Conservation (phyloP, 371 early-diverging fungal species). For the Rhizopus arrhizus region DNA sequence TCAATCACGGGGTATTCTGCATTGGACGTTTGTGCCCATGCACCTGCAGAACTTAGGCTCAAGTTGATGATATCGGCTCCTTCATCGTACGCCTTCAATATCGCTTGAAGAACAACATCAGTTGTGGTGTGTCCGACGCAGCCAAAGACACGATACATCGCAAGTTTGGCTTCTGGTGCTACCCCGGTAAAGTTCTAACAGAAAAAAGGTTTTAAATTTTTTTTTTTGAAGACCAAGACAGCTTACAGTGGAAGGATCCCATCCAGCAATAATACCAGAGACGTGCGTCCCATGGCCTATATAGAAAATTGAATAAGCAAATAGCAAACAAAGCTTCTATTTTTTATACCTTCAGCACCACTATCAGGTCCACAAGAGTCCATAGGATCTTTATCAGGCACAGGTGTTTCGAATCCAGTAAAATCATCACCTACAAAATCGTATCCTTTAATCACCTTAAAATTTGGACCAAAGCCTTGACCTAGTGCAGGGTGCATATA, state of each 20-base stretch:
- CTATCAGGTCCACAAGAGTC: constrained; percentile 17
- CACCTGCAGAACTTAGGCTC: constrained; percentile 57
- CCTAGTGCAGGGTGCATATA: constrained; percentile 71
- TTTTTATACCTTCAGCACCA: not conserved
- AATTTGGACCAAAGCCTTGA: constrained; percentile 63
- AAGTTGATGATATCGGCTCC: constrained; percentile 64
- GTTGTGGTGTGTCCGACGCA: constrained; percentile 54
- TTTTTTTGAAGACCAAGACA: not conserved
- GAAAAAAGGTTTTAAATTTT: not conserved
- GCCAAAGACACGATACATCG: constrained; percentile 63
- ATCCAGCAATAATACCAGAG: constrained; percentile 68
- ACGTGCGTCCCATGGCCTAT: constrained; percentile 68
- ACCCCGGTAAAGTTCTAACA: constrained; percentile 58
- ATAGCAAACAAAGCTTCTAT: not conserved
- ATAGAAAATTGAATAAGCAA: not conserved
- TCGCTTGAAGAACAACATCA: constrained; percentile 63
- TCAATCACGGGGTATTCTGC: constrained; percentile 1
- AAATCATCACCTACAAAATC: constrained; percentile 59
- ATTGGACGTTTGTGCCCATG: constrained; percentile 43
- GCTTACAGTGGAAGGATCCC: constrained; percentile 39
- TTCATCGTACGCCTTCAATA: constrained; percentile 59
- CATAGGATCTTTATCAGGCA: constrained; percentile 16
- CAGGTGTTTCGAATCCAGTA: constrained; percentile 29
- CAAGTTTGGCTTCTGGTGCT: constrained; percentile 63
- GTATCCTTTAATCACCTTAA: constrained; percentile 59